Base-by-base conservation (phyloP, 306 rosid genomes). In the Pterocarpus macrocarpus region DNA sequence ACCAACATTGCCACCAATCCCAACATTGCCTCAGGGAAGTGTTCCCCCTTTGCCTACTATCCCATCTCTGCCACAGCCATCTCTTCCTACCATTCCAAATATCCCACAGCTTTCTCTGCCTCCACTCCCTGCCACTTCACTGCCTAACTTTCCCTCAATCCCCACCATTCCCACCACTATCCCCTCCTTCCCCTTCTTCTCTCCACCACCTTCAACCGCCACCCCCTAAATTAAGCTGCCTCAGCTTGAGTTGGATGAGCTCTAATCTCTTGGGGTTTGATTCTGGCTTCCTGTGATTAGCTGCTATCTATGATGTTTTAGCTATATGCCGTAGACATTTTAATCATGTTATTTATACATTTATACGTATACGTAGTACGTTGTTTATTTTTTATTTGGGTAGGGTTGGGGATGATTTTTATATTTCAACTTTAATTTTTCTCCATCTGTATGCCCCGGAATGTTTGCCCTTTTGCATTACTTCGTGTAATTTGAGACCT, bases 141-240 rank as follows among this genome's bases (percentile, higher is more conserved):
- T 0, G n/a, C 86, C 86, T 10, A 5, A 0, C 47, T 83, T 67
- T 82, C 86, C 39, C 28, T 22, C 28, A 22, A 22, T 22, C 28
- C 28, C 82, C 36, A 63, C 14, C 2, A 62, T 76, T 65, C 85
- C 85, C 11, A 61, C 35, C 47, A 64, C 30, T 38, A 0, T 82
- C 16, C 78, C 85, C 5, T 28, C 58, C 28, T 8, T 83, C 65
- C 76, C 86, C 9, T 73, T 83, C 77, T 2, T 66, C 41, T 72
- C 86, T 15, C 77, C 83, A 65, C 83, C 83, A 35, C 86, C 86
- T 64, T n/a, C 73, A 35, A 72, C 85, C 52, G 64, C 70, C 28
- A 62, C 32, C 49, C 86, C 86, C 47, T 43, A 10, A 43, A 7
- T 83, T 64, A 77, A 30, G 1, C 56, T 50, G 5, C 22, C 61